Conservation (phyloP, 345 rosid genomes). For the Dimocarpus longan region DNA sequence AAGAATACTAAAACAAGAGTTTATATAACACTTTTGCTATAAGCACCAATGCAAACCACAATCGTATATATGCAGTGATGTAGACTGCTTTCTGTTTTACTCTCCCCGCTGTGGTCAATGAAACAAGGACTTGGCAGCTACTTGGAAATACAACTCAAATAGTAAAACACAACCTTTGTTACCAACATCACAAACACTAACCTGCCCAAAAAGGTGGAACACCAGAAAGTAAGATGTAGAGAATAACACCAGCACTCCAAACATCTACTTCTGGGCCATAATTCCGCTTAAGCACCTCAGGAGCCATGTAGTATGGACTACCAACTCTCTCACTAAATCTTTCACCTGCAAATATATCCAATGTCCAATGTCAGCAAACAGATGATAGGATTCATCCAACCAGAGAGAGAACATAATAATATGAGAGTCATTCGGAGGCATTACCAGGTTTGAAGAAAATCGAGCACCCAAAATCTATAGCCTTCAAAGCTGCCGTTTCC, state of each 20-base stretch:
- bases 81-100: neutral
- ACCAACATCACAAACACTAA: slow-evolving; percentile 28
- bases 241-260: slow-evolving; percentile 98
- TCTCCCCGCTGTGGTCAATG: neutral
- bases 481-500: slow-evolving; percentile 79
- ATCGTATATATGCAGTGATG: neutral
- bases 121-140: neutral
- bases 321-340: slow-evolving; percentile 88
- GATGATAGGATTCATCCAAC: neutral
- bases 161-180: neutral
- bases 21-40: neutral
- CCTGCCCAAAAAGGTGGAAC: slow-evolving; percentile 99
- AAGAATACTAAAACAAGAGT: neutral
- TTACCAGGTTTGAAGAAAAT: slow-evolving; percentile 96
- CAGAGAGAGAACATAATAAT: neutral
- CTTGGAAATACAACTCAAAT: neutral
- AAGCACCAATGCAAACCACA: neutral
- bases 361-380: slow-evolving; percentile 19
- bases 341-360: slow-evolving; percentile 56
- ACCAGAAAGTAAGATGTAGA: slow-evolving; percentile 89
- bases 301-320: slow-evolving; percentile 99
- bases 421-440: slow-evolving; percentile 10
- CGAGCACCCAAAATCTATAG: slow-evolving; percentile 95
- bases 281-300: slow-evolving; percentile 81
- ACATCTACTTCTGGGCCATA: slow-evolving; percentile 95